These are phyloP conservation scores for Kokia cookei DNA, from an alignment of 441 rosid genomes.

Conservation along the genomic window DNA sequence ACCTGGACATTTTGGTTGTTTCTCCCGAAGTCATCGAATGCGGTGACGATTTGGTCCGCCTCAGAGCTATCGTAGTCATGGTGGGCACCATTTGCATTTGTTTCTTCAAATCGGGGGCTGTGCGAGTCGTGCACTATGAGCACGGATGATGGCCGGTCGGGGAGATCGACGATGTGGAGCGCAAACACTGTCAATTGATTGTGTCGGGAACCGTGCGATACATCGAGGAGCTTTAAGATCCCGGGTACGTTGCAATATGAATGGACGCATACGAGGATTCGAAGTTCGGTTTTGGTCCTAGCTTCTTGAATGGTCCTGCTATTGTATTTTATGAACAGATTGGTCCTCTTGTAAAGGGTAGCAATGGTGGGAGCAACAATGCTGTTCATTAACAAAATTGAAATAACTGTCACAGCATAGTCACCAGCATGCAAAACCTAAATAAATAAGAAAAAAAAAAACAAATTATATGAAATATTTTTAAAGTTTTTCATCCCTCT, in stretches of 20 bases:
- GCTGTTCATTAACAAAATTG: constrained; percentile 20
- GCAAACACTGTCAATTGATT: constrained; percentile 59
- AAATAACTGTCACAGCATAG: constrained; percentile 21
- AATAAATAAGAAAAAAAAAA: neutral
- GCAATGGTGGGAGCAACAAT: constrained; percentile 19
- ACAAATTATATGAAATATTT: neutral
- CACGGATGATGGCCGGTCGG: constrained; percentile 88
- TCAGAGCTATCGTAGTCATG: constrained; percentile 64
- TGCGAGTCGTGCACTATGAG: constrained; percentile 63
- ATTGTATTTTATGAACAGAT: constrained; percentile 20
- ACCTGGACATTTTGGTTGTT: constrained; percentile 41
- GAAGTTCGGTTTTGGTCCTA: constrained; percentile 24
- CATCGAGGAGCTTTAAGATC: constrained; percentile 37
- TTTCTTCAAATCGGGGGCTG: constrained; percentile 55
- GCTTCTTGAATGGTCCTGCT: constrained; percentile 30
- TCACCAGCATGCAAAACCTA: constrained; percentile 20
- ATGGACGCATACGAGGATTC: constrained; percentile 36
- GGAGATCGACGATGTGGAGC: constrained; percentile 86
- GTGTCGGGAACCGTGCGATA: constrained; percentile 54
- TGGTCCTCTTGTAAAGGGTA: constrained; percentile 15
- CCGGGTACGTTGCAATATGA: constrained; percentile 33
- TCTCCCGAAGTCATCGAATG: constrained; percentile 77
- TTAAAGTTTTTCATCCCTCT: too few species aligned
- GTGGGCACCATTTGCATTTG: constrained; percentile 18
- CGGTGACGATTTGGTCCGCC: constrained; percentile 73